Evolutionary conservation across 305 asterid species (phyloP).

Genomic region (Caryopteris hybrid): DNA sequence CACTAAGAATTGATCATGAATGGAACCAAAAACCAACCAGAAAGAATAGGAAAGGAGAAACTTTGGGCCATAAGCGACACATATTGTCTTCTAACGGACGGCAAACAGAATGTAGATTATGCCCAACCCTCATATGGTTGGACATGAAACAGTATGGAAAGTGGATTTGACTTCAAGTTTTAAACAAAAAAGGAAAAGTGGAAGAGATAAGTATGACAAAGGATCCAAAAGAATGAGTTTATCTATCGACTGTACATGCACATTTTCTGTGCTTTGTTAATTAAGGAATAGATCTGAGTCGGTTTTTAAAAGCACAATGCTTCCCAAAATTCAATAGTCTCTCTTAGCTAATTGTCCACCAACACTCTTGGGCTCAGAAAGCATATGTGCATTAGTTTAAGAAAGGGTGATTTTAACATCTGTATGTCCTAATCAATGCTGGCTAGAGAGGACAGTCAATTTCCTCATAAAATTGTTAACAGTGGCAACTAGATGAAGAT

Average conservation of each 20-base stretch:
- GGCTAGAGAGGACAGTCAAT: not conserved
- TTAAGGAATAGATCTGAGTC: not conserved
- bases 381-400: too few species aligned
- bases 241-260: not conserved
- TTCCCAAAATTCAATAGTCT: not conserved
- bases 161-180: not conserved
- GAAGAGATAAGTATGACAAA: conserved; percentile 3
- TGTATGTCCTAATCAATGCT: not conserved
- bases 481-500: conserved; percentile 1
- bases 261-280: not conserved
- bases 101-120: not conserved
- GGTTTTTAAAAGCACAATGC: too few species aligned
- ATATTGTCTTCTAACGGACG: not conserved
- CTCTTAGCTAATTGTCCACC: not conserved
- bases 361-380: not conserved
- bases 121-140: not conserved
- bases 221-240: not conserved
- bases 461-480: not conserved
- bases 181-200: not conserved
- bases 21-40: not conserved
- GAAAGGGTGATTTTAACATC: too few species aligned
- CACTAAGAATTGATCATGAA: not conserved
- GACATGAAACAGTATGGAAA: not conserved
- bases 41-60: not conserved
- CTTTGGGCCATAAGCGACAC: not conserved